Percentiles rank a stretch among this genome's conserved stretches.
phyloP scores from a whole-genome alignment of 2,329 filamentous ascomycete species.

The Microcyclospora tardicrescens region DNA sequence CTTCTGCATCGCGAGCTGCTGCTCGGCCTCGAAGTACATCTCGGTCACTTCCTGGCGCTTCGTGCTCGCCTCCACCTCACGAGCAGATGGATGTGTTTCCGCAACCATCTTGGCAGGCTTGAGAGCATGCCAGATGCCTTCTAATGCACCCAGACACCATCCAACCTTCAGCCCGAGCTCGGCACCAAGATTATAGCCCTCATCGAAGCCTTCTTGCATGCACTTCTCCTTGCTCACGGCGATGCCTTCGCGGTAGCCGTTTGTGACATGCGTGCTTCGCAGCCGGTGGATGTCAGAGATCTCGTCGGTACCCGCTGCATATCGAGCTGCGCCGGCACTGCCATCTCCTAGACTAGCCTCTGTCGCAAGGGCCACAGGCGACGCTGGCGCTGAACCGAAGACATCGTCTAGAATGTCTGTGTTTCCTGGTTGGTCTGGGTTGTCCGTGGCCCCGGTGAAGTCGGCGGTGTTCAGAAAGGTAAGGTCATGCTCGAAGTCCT shows the following conservation, averaged over 20 bases:
- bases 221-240: constrained; percentile 58
- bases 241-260: constrained; percentile 84
- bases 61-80: constrained; percentile 10
- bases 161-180: constrained; percentile 64
- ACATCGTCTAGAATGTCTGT: constrained; percentile 31
- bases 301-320: constrained; percentile 18
- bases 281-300: constrained; percentile 63
- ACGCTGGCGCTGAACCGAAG: constrained; percentile 32
- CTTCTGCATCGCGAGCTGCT: constrained; percentile 36
- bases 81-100: constrained; percentile 6
- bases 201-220: constrained; percentile 82
- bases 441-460: constrained; percentile 2
- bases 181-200: constrained; percentile 75
- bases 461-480: constrained; percentile 11
- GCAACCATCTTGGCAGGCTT: not conserved
- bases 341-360: constrained; percentile 1
- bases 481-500: constrained; percentile 4
- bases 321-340: not conserved
- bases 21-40: constrained; percentile 21
- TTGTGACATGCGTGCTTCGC: constrained; percentile 63
- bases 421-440: not conserved
- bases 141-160: constrained; percentile 60
- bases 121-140: constrained; percentile 42
- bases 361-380: constrained; percentile 15
- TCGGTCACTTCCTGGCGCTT: constrained; percentile 6